Base-by-base conservation (phyloP, 768 basidiomycete genomes). In the Coprinopsis marcescibilis region DNA sequence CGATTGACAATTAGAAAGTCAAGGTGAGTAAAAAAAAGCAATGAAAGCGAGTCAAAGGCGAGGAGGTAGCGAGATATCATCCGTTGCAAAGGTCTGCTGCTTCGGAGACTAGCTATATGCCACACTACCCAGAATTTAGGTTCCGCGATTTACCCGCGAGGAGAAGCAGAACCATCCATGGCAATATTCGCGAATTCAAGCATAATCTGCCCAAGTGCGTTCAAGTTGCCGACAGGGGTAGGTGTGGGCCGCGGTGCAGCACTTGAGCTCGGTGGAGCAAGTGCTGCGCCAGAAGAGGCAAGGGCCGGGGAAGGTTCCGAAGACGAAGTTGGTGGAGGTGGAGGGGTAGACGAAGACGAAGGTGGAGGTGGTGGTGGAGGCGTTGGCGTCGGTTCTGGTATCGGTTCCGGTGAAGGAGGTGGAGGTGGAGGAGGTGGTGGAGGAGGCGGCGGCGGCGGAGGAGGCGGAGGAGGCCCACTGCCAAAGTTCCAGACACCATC, bases 401-500 rank as follows among this genome's bases (percentile, higher is more conserved):
- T 21, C 21, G n/a, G 32, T 58, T 51, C 11, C 57, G 52, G 24
- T 64, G 29, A 8, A 32, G 27, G 11, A 59, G 19, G 60, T 51
- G 43, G 58, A 43, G 43, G 58, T 57, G 39, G 45, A 40, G 20
- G 65, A 51, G 13, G 61, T 51, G 10, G 55, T 45, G 32, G 5
- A 19, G 46, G 30, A 21, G 49, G 19, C 19, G 49, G 44, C 20
- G 42, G 37, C 4, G 30, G 37, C 11, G 29, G n/a, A 3, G 41
- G 23, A 33, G 36, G 48, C 40, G 24, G 33, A 13, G 33, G 12
- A 27, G 35, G 25, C 25, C 40, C 17, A 35, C 44, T 15, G 45
- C 49, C 57, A 17, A 68, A 83, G 51, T 59, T 70, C 87, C 87
- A 90, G 4, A 60, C 54, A 41, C 80, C 83, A 51, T 73, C 35